These are phyloP conservation scores for Aspergillus wentii DNA, from an alignment of 495 filamentous ascomycete species.

Conservation along the genomic window DNA sequence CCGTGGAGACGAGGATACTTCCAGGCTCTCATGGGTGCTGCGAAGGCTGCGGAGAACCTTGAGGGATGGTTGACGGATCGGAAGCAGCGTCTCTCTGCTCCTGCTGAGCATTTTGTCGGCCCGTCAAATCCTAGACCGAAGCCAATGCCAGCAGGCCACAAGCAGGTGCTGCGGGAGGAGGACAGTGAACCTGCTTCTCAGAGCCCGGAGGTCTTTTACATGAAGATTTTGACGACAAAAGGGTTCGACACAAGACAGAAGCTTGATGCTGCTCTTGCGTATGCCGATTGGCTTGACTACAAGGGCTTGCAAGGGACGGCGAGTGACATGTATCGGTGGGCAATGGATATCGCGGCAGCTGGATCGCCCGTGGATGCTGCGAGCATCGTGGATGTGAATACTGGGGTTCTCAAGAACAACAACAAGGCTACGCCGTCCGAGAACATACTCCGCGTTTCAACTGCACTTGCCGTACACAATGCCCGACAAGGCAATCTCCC, in stretches of 20 bases:
- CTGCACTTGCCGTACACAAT: conserved; percentile 70
- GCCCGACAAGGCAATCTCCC: conserved; percentile 59
- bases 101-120: conserved; percentile 64
- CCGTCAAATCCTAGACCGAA: conserved; percentile 78
- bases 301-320: conserved; percentile 59
- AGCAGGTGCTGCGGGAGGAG: conserved; percentile 60
- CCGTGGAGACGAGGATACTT: conserved; percentile 81
- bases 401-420: conserved; percentile 53
- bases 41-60: conserved; percentile 70
- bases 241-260: conserved; percentile 72
- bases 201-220: conserved; percentile 65
- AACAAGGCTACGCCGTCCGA: conserved; percentile 49
- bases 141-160: conserved; percentile 57
- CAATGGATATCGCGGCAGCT: conserved; percentile 60
- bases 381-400: conserved; percentile 53
- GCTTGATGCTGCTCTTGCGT: conserved; percentile 72
- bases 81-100: conserved; percentile 59
- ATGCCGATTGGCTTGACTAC: conserved; percentile 78
- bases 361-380: conserved; percentile 38
- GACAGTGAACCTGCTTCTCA: conserved; percentile 62
- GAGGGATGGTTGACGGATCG: conserved; percentile 72
- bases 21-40: conserved; percentile 69
- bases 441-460: conserved; percentile 70
- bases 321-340: conserved; percentile 66
- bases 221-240: conserved; percentile 68